Evolutionary conservation across 1,284 basidiomycete species (phyloP), one percentile per base, ranked within the genome.

Genomic region (Fomes fomentarius): DNA sequence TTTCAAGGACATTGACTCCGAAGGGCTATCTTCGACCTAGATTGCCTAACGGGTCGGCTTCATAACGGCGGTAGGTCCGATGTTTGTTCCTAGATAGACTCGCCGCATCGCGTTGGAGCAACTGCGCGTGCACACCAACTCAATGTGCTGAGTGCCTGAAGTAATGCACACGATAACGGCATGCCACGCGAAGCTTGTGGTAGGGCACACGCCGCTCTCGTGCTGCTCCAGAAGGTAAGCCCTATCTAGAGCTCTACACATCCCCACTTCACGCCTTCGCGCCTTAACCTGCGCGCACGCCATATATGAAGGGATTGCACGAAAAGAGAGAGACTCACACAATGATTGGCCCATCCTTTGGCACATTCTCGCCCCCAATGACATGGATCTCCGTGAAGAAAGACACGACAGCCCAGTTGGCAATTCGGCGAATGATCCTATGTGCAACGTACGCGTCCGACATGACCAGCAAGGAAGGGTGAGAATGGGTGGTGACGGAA

Each of bases 321-420:
- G n/a, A 24, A 47, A 12, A 22, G 22, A 11, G n/a, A 4, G 34
- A 33, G 12, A 83, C 89, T 71, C 72, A 94, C 91, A 94, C 87
- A 66, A 97, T 91, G 63, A 96, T 84, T 22, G 94, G 93, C 0
- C 93, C 94, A 57, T 89, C 79, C 58, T 69, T 72, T 4, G 94
- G 93, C 8, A 97, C 91, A 68, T 95, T 88, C 70, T 96, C 91
- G 48, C 80, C 84, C 47, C 90, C 92, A 63, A 95, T 82, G 47
- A 96, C 85, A 64, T 84, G 86, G 47, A 95, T 83, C 68, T 94
- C 86, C 1, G 84, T 85, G 78, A 94, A 96, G 80, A 96, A 96
- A 10, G 91, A 87, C 68, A 83, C 79, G 26, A 93, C 81, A 4
- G 92, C 89, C 74, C 84, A 84, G 40, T 80, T 74, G 15, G 94